Conservation (phyloP, 768 basidiomycete species). For the Mycena rebaudengoi region DNA sequence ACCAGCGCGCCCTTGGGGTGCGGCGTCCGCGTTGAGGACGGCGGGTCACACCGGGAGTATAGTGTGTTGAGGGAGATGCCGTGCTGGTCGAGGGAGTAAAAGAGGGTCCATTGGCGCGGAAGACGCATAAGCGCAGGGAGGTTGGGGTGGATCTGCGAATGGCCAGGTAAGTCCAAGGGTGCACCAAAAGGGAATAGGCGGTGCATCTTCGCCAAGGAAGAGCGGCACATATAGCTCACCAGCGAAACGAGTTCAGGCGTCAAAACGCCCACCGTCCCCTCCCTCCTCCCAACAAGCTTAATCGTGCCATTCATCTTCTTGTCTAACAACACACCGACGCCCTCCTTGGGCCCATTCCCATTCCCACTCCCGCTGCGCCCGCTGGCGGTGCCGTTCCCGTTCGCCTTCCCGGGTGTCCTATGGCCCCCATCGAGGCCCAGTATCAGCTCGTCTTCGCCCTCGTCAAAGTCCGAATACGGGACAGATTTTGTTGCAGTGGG, state of each 20-base stretch:
- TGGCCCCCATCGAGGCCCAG: neutral
- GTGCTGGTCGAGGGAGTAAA: slow-evolving; percentile 94
- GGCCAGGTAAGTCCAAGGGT: neutral
- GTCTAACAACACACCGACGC: slow-evolving; percentile 58
- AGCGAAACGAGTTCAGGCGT: slow-evolving; percentile 61
- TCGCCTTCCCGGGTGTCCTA: slow-evolving; percentile 16
- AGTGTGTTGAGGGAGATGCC: slow-evolving; percentile 93
- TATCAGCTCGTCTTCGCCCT: slow-evolving; percentile 13
- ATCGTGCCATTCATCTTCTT: slow-evolving; percentile 56
- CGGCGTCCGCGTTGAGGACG: slow-evolving; percentile 39
- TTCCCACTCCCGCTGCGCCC: slow-evolving; percentile 25
- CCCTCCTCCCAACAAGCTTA: slow-evolving; percentile 63
- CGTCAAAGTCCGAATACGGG: slow-evolving; percentile 17
- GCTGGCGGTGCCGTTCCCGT: slow-evolving; percentile 27
- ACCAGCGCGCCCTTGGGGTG: slow-evolving; percentile 59
- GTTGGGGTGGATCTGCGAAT: slow-evolving; percentile 67
- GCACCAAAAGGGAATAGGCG: too few species aligned
- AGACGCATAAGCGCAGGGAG: slow-evolving; percentile 81
- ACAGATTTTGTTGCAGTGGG: slow-evolving; percentile 2
- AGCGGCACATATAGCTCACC: slow-evolving; percentile 62
- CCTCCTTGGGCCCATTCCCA: slow-evolving; percentile 21
- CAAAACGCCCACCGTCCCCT: slow-evolving; percentile 62
- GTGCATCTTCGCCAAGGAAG: too few species aligned
- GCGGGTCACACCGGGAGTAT: slow-evolving; percentile 69
- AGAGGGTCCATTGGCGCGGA: slow-evolving; percentile 74